Conservation (phyloP, 345 rosid species). For the Noccaea bulbosa region DNA sequence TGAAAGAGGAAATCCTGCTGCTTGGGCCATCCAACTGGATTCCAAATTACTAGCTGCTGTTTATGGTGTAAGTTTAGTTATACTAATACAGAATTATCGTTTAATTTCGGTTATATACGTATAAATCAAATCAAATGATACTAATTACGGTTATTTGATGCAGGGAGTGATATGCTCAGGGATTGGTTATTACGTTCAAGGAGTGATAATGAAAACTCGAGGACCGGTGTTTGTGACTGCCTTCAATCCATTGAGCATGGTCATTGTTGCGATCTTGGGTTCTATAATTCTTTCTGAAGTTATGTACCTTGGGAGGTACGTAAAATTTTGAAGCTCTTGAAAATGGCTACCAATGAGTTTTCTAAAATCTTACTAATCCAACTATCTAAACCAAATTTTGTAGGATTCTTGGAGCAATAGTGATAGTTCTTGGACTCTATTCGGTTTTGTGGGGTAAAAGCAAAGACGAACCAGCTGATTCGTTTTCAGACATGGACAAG, state of each 20-base stretch:
- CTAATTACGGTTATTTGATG: background rate
- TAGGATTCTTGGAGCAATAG: constrained; percentile 68
- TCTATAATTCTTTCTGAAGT: constrained; percentile 58
- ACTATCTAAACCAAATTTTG: background rate
- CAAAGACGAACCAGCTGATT: constrained; percentile 50
- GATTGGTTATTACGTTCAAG: constrained; percentile 57
- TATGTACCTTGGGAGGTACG: constrained; percentile 57
- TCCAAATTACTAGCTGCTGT: constrained; percentile 57
- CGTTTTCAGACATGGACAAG: constrained; percentile 38
- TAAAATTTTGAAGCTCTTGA: constrained; percentile 16
- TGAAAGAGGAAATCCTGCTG: constrained; percentile 53
- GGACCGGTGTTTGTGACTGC: constrained; percentile 81
- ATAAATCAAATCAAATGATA: background rate
- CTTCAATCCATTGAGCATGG: constrained; percentile 66
- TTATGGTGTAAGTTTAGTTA: constrained; percentile 62
- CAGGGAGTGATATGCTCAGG: constrained; percentile 73
- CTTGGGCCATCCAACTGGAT: constrained; percentile 71
- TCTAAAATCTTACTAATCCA: background rate
- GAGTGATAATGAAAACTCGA: constrained; percentile 54
- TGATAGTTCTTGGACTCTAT: constrained; percentile 71
- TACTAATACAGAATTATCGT: background rate
- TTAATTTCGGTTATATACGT: background rate
- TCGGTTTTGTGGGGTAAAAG: constrained; percentile 81
- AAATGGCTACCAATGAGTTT: background rate
- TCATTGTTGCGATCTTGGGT: constrained; percentile 63